phyloP scores from a whole-genome alignment of 2,329 filamentous ascomycete species.

The Saccharata proteae region DNA sequence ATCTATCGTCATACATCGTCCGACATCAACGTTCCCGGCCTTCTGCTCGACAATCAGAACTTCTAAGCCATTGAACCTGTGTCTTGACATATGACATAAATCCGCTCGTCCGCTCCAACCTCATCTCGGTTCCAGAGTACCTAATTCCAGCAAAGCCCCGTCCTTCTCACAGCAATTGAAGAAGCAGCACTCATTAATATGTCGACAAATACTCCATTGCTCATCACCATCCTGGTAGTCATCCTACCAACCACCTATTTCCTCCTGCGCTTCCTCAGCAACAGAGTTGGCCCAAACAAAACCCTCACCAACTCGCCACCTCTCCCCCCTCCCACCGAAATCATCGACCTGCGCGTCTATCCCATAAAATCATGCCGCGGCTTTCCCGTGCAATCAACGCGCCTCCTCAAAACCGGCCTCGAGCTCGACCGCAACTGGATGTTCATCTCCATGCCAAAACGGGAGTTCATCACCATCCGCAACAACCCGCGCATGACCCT shows the following conservation, averaged over 20 bases:
- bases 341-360: constrained; percentile 44
- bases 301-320: constrained; percentile 9
- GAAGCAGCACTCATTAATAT: too few relatives aligned
- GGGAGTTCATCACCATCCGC: constrained; percentile 51
- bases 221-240: not conserved
- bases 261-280: constrained; percentile 4
- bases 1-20: too few relatives aligned
- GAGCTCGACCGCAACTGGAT: constrained; percentile 55
- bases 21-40: too few relatives aligned
- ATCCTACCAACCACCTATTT: constrained; percentile 2
- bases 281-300: not conserved
- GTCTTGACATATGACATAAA: too few relatives aligned
- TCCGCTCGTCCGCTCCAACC: too few relatives aligned
- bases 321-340: constrained; percentile 26
- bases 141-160: too few relatives aligned
- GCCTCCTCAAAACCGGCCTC: constrained; percentile 43
- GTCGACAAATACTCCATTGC: constrained; percentile 1
- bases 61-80: too few relatives aligned
- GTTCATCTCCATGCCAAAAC: constrained; percentile 43
- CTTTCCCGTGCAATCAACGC: constrained; percentile 40
- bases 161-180: too few relatives aligned
- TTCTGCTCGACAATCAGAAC: too few relatives aligned
- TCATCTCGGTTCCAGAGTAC: too few relatives aligned
- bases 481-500: constrained; percentile 48
- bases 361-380: constrained; percentile 57